phyloP scores from a whole-genome alignment of 2,329 filamentous ascomycete species.

The Orbilia javanica region DNA sequence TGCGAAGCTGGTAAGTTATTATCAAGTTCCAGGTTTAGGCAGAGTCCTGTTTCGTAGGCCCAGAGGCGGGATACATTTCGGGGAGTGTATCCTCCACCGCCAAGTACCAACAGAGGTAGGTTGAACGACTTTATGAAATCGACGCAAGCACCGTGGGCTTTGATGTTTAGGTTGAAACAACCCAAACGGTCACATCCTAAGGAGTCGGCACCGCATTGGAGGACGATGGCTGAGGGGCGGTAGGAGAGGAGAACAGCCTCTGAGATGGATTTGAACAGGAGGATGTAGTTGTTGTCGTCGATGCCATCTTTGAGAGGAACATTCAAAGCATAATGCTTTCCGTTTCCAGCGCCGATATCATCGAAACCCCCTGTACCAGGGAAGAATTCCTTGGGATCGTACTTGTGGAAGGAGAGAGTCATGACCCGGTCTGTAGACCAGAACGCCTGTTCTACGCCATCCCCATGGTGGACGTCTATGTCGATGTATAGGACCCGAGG shows the following conservation, averaged over 20 bases:
- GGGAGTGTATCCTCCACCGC: constrained; percentile 79
- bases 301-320: constrained; percentile 78
- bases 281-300: constrained; percentile 76
- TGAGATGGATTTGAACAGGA: constrained; percentile 77
- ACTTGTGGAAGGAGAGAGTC: constrained; percentile 80
- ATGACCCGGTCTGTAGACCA: constrained; percentile 79
- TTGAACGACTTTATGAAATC: constrained; percentile 77
- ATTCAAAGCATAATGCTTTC: constrained; percentile 78
- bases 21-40: constrained; percentile 74
- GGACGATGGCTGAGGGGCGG: constrained; percentile 75
- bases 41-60: constrained; percentile 76
- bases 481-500: constrained; percentile 76
- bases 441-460: constrained; percentile 79
- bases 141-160: constrained; percentile 78
- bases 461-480: constrained; percentile 77
- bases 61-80: constrained; percentile 75
- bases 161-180: constrained; percentile 79
- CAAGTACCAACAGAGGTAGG: constrained; percentile 75
- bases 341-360: constrained; percentile 76
- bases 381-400: constrained; percentile 75
- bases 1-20: constrained; percentile 79
- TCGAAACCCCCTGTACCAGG: constrained; percentile 77
- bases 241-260: constrained; percentile 78
- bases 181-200: constrained; percentile 76
- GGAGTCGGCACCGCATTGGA: constrained; percentile 78